Evolutionary conservation across 2,329 filamentous ascomycete genomes (phyloP).

Genomic region (Fusarium concolor): DNA sequence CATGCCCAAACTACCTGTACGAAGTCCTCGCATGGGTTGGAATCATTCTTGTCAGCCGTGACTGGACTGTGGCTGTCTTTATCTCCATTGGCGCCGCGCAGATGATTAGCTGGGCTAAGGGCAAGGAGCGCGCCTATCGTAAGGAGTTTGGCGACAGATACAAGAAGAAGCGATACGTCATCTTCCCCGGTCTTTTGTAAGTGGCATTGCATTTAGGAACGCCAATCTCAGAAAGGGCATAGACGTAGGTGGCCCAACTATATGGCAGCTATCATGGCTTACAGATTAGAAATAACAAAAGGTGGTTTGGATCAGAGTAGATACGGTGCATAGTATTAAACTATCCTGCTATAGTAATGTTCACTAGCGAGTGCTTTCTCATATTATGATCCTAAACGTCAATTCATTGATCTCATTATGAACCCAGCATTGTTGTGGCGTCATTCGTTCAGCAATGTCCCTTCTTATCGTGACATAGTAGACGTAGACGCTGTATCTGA

Average conservation of each 20-base stretch:
- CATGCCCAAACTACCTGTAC: constrained; percentile 97
- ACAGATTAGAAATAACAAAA: constrained; percentile 1
- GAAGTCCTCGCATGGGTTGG: constrained; percentile 90
- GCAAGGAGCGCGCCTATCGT: constrained; percentile 91
- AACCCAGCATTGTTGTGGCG: not conserved
- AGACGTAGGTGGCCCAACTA: not conserved
- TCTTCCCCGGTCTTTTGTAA: constrained; percentile 83
- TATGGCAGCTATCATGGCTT: not conserved
- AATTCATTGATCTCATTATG: constrained; percentile 8
- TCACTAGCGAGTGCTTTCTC: constrained; percentile 3
- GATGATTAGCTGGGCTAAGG: constrained; percentile 89
- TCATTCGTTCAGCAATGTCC: not conserved
- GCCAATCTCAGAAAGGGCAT: not conserved
- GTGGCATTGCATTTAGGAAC: not conserved
- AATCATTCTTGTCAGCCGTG: constrained; percentile 81
- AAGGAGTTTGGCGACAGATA: constrained; percentile 94
- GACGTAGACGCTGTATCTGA: constrained; percentile 55
- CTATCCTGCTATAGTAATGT: constrained; percentile 2
- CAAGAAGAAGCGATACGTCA: constrained; percentile 89
- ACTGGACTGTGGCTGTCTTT: constrained; percentile 82
- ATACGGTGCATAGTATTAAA: constrained; percentile 10
- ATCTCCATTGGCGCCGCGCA: constrained; percentile 76
- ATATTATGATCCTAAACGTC: not conserved
- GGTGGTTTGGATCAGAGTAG: constrained; percentile 1
- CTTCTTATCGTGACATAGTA: constrained; percentile 45